phyloP scores from a whole-genome alignment of 2,329 filamentous ascomycete species.

The Hymenoscyphus infarciens region DNA sequence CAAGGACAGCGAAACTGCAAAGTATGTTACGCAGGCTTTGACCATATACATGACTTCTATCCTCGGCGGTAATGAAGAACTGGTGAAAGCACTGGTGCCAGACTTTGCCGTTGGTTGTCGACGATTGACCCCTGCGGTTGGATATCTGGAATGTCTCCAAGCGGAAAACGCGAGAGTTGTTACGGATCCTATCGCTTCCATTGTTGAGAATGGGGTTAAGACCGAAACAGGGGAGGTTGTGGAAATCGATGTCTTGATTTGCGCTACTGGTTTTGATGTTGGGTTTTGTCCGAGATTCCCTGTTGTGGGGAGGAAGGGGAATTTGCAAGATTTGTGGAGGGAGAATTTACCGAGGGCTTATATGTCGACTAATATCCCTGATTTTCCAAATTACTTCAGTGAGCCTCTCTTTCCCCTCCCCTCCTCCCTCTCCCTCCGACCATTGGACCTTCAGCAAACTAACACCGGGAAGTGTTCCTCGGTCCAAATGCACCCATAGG shows the following conservation, averaged over 20 bases:
- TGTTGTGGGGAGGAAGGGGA: constrained; percentile 22
- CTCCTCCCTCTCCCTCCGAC: neutral
- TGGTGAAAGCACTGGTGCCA: constrained; percentile 45
- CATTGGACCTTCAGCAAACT: too few relatives aligned
- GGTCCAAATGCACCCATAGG: constrained; percentile 34
- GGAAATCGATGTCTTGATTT: constrained; percentile 38
- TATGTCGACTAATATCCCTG: neutral
- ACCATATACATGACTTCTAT: constrained; percentile 45
- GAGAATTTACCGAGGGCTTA: constrained; percentile 11
- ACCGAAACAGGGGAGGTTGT: constrained; percentile 28
- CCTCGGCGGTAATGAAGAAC: constrained; percentile 46
- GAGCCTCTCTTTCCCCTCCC: neutral
- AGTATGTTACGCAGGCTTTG: constrained; percentile 9
- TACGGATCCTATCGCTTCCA: constrained; percentile 44
- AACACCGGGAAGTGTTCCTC: constrained; percentile 25
- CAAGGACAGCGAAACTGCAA: constrained; percentile 14
- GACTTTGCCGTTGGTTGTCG: constrained; percentile 41
- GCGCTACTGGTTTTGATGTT: constrained; percentile 36
- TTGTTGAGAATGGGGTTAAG: constrained; percentile 36
- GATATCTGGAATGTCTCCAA: constrained; percentile 38
- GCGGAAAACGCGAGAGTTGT: constrained; percentile 36
- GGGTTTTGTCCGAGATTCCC: constrained; percentile 28
- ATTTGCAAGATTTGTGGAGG: constrained; percentile 13
- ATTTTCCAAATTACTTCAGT: constrained; percentile 24
- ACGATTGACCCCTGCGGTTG: constrained; percentile 40